Percentiles rank a stretch among this genome's conserved stretches.
Conservation (phyloP, 768 basidiomycete genomes). For the Lanmaoa pseudosensibilis region DNA sequence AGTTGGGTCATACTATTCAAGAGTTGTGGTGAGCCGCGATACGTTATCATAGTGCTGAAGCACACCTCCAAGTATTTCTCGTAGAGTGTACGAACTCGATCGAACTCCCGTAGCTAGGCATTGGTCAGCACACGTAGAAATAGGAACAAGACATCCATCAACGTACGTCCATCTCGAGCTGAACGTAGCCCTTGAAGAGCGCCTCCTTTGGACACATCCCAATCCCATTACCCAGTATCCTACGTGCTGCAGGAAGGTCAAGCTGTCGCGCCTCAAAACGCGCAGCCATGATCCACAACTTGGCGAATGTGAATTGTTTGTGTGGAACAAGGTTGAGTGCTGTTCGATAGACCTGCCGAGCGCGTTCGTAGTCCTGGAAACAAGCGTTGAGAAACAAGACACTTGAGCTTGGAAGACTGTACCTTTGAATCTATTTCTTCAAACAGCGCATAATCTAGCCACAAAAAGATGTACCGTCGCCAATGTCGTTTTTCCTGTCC, state of each 20-base stretch:
- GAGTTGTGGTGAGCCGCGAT: not conserved
- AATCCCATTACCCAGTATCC: constrained; percentile 84
- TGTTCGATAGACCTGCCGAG: constrained; percentile 91
- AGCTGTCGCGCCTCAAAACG: constrained; percentile 87
- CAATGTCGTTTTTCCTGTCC: constrained; percentile 91
- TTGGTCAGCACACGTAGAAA: constrained; percentile 7
- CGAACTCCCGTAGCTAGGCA: constrained; percentile 85
- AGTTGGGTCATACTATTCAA: constrained; percentile 72
- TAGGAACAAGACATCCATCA: not conserved
- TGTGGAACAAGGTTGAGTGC: constrained; percentile 89
- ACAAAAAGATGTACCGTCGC: constrained; percentile 87
- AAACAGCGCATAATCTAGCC: constrained; percentile 94
- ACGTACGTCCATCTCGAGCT: constrained; percentile 84
- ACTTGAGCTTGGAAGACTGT: not conserved
- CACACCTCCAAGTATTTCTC: constrained; percentile 91
- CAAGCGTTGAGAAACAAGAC: not conserved
- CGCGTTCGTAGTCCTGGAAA: constrained; percentile 73
- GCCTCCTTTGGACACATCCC: constrained; percentile 97
- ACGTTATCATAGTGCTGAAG: not conserved
- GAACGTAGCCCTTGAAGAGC: constrained; percentile 94
- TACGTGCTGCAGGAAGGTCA: constrained; percentile 81
- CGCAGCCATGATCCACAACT: constrained; percentile 91
- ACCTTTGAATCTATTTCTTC: constrained; percentile 97
- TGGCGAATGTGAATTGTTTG: constrained; percentile 96
- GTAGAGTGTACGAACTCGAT: constrained; percentile 86